A percentile compares a stretch with the other conserved stretches of the same genome.
These are phyloP conservation scores for Schwanniomyces pseudopolymorphus DNA, from an alignment of 805 yeast genomes.

Conservation along the genomic window DNA sequence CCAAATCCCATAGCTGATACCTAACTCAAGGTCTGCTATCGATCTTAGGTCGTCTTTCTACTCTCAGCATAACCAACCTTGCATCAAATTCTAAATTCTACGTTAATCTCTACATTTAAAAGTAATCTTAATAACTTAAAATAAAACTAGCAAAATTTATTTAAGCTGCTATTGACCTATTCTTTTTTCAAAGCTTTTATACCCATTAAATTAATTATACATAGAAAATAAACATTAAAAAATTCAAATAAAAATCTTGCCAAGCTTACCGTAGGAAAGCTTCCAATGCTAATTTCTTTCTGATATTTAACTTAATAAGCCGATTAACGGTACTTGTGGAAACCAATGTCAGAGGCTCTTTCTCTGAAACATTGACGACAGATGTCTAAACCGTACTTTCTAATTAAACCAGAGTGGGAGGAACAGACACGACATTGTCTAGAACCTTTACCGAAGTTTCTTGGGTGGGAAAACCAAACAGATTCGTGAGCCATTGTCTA, in stretches of 20 bases:
- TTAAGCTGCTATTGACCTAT: not conserved
- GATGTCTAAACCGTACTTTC: slow-evolving; percentile 99
- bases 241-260: slow-evolving; percentile 5
- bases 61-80: not conserved
- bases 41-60: no score
- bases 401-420: slow-evolving; percentile 98
- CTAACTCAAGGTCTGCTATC: no score
- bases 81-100: not conserved
- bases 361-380: slow-evolving; percentile 99
- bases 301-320: slow-evolving; percentile 4
- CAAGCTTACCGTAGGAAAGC: not conserved
- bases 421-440: slow-evolving; percentile 99
- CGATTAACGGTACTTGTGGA: slow-evolving; percentile 94
- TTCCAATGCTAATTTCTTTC: slow-evolving; percentile 3
- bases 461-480: slow-evolving; percentile 99
- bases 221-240: slow-evolving; percentile 10
- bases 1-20: no score
- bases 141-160: not conserved
- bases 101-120: not conserved
- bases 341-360: slow-evolving; percentile 98
- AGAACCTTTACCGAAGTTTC: slow-evolving; percentile 99
- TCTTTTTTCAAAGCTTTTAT: not conserved
- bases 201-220: slow-evolving; percentile 14
- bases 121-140: not conserved
- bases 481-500: slow-evolving; percentile 98